phyloP scores from a whole-genome alignment of 495 filamentous ascomycete genomes.

The Xylaria intraflava region DNA sequence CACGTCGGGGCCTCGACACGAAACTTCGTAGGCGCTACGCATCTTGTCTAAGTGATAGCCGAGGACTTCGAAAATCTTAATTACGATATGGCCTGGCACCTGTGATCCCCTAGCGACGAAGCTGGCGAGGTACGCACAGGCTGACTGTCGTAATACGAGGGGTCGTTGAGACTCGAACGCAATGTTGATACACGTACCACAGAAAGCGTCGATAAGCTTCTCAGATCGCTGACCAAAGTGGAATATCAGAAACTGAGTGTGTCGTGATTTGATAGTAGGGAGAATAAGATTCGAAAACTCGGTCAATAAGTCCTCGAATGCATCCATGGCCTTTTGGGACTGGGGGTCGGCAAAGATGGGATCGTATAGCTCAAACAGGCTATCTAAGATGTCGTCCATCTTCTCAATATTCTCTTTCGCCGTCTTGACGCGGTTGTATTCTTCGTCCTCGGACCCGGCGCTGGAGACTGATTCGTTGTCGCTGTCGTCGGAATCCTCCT shows the following conservation, averaged over 20 bases:
- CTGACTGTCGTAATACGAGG: slow-evolving; percentile 66
- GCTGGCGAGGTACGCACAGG: slow-evolving; percentile 87
- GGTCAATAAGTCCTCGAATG: slow-evolving; percentile 65
- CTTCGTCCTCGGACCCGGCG: slow-evolving; percentile 41
- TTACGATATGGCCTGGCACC: slow-evolving; percentile 66
- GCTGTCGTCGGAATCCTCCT: slow-evolving; percentile 52
- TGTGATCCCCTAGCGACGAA: slow-evolving; percentile 84
- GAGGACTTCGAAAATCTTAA: slow-evolving; percentile 69
- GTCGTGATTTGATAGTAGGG: slow-evolving; percentile 78
- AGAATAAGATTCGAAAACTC: slow-evolving; percentile 82
- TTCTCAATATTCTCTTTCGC: slow-evolving; percentile 80
- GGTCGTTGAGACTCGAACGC: slow-evolving; percentile 50
- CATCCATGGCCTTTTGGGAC: slow-evolving; percentile 40
- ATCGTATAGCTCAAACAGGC: slow-evolving; percentile 76
- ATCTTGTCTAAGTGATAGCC: slow-evolving; percentile 64
- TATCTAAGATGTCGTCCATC: slow-evolving; percentile 86
- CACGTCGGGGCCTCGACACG: slow-evolving; percentile 76
- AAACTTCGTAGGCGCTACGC: slow-evolving; percentile 53
- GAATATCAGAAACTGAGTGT: slow-evolving; percentile 87
- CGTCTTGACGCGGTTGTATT: slow-evolving; percentile 46
- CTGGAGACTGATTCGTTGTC: slow-evolving; percentile 49
- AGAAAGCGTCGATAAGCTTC: slow-evolving; percentile 69
- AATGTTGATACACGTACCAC: slow-evolving; percentile 57
- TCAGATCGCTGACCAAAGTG: slow-evolving; percentile 79
- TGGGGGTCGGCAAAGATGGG: slow-evolving; percentile 55